Base-by-base conservation (phyloP, 202 grass and related monocot species). In the Miscanthus sacchariflorus region DNA sequence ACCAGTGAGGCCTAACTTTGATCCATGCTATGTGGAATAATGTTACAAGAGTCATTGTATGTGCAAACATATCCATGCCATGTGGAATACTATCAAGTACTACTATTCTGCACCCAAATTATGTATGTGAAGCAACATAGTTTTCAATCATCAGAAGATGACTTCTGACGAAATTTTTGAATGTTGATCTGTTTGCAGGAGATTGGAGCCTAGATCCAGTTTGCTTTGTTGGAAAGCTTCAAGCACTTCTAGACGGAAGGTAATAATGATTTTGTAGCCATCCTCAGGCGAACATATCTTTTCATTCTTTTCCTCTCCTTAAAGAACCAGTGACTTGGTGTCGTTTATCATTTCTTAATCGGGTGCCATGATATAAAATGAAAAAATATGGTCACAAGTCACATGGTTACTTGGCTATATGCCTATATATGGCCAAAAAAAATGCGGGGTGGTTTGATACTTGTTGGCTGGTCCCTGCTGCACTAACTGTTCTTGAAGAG, bases 151-250 rank as follows among this genome's bases (percentile, higher is more conserved):
- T 72, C 75, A 28, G 72, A 77, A 82, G 66, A 63, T 83, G 52
- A 64, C 40, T 65, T 81, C 69, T 81, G 56, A 71, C 21, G 30
- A 36, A 78, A 25, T 56, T 66, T 78, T 93, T 45, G 0, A 66
- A 74, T 88, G 39, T 67, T 76, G 81, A 81, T 93, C 19, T 61
- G 36, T 91, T 81, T 90, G 27, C 86, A 99, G 97, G 97, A 96
- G 88, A 90, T 82, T 99, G 81, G 97, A 99, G 88, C 91, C 97
- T 76, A 93, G 68, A 87, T 93, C 97, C 49, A 95, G 81, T 79
- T 86, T 99, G 65, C 90, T 93, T 68, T 95, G 92, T 84, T 99
- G 96, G 94, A 96, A 94, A 93, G 44, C 86, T 87, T 87, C 91
- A 23, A 95, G 80, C 74, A 72, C 76, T 69, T 88, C 89, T 88